A percentile compares a stretch with the other conserved stretches of the same genome.
phyloP scores from a whole-genome alignment of 176 grass and related monocot genomes.

The Eleusine indica region DNA sequence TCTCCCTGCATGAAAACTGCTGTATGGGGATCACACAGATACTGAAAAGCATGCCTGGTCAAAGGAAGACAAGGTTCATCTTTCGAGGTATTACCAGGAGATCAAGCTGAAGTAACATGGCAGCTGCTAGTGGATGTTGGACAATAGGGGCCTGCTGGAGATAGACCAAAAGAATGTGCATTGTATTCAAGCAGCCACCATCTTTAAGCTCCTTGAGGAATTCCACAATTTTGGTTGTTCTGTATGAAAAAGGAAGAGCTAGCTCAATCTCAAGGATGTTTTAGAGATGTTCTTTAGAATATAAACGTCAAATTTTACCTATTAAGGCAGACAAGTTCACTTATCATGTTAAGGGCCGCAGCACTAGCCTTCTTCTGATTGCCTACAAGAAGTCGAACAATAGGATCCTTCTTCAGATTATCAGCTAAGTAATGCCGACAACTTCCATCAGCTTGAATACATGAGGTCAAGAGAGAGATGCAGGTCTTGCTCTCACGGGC shows the following conservation, averaged over 20 bases:
- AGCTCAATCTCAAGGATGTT: slow-evolving; percentile 26
- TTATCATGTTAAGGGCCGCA: slow-evolving; percentile 74
- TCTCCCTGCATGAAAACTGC: slow-evolving; percentile 79
- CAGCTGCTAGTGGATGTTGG: slow-evolving; percentile 83
- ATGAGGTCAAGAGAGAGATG: slow-evolving; percentile 71
- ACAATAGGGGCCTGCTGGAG: slow-evolving; percentile 80
- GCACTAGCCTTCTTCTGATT: slow-evolving; percentile 74
- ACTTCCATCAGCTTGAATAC: slow-evolving; percentile 82
- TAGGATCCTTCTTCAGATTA: slow-evolving; percentile 80
- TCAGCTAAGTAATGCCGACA: slow-evolving; percentile 78
- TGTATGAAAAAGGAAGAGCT: slow-evolving; percentile 48
- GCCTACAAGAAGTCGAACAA: slow-evolving; percentile 72
- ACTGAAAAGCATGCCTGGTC: background rate
- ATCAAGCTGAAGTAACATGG: slow-evolving; percentile 83
- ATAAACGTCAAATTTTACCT: slow-evolving; percentile 52
- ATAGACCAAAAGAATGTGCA: slow-evolving; percentile 94
- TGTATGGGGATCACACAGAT: slow-evolving; percentile 32
- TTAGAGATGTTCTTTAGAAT: slow-evolving; percentile 12
- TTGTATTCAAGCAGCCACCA: slow-evolving; percentile 74
- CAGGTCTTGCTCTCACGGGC: slow-evolving; percentile 65
- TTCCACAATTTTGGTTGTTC: slow-evolving; percentile 68
- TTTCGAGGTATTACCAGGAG: slow-evolving; percentile 72
- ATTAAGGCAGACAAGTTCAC: slow-evolving; percentile 82
- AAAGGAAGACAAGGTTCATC: slow-evolving; percentile 21
- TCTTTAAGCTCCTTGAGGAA: slow-evolving; percentile 82